Percentiles rank a stretch among this genome's conserved stretches.
Evolutionary conservation across 768 basidiomycete genomes (phyloP).

Genomic region (Rhodosporidiobolus odoratus): DNA sequence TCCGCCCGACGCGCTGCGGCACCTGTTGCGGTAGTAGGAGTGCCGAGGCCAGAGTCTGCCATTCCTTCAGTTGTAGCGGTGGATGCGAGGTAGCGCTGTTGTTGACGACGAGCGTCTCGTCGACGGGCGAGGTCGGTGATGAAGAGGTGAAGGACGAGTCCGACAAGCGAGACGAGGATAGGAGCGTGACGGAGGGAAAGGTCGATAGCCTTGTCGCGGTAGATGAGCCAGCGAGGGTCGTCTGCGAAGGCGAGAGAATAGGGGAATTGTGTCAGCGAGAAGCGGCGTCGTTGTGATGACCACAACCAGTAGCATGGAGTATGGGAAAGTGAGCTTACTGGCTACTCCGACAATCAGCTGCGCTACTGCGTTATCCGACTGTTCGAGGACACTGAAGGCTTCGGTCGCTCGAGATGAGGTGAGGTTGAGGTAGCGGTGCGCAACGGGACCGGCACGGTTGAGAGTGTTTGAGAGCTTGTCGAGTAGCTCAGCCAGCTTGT

Average conservation of each 20-base stretch:
- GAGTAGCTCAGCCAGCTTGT: background rate
- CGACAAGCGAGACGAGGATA: slow-evolving; percentile 3
- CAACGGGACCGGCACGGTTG: background rate
- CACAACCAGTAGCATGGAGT: no score
- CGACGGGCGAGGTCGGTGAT: background rate
- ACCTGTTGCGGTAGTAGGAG: background rate
- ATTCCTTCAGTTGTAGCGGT: background rate
- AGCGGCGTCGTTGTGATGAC: background rate
- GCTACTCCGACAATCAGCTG: background rate
- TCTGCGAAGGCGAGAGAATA: background rate
- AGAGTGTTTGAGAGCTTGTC: background rate
- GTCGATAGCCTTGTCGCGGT: background rate
- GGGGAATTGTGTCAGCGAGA: background rate
- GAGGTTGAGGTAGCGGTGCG: background rate
- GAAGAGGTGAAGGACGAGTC: slow-evolving; percentile 4
- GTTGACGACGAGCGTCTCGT: background rate
- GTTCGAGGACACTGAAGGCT: background rate
- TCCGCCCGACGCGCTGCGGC: background rate
- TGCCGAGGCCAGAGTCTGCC: slow-evolving; percentile 20
- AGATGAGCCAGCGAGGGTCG: background rate
- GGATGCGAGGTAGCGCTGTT: background rate
- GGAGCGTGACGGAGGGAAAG: background rate
- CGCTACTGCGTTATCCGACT: slow-evolving; percentile 1
- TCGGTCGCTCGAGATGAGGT: background rate
- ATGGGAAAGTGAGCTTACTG: background rate